These are phyloP conservation scores for Lagenaria siceraria DNA, from an alignment of 306 rosid genomes.

Conservation along the genomic window DNA sequence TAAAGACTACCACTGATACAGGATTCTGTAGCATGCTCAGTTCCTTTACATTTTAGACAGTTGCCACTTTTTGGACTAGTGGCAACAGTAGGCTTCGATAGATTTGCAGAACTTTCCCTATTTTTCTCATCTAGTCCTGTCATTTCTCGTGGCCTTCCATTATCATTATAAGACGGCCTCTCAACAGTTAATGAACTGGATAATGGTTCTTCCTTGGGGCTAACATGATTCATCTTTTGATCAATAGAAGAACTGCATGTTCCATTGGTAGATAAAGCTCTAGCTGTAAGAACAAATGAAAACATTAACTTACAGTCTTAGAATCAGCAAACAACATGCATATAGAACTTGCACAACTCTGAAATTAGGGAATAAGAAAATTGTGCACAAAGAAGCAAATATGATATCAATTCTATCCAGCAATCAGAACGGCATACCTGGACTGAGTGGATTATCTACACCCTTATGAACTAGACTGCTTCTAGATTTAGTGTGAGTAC, in stretches of 20 bases:
- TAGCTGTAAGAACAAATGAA: slow-evolving; percentile 20
- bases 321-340: slow-evolving; percentile 6
- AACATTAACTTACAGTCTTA: background rate
- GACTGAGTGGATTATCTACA: slow-evolving; percentile 35
- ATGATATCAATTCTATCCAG: slow-evolving; percentile 4
- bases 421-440: slow-evolving; percentile 33
- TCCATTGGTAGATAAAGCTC: slow-evolving; percentile 20
- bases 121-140: slow-evolving; percentile 32
- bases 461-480: slow-evolving; percentile 35
- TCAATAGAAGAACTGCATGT: slow-evolving; percentile 18
- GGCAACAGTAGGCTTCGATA: slow-evolving; percentile 20
- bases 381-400: slow-evolving; percentile 6
- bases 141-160: slow-evolving; percentile 34
- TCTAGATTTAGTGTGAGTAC: slow-evolving; percentile 28
- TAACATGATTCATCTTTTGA: slow-evolving; percentile 16
- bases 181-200: slow-evolving; percentile 24
- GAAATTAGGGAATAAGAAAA: background rate
- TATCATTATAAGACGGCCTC: slow-evolving; percentile 19
- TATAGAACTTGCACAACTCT: slow-evolving; percentile 2
- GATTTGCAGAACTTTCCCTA: slow-evolving; percentile 32
- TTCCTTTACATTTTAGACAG: slow-evolving; percentile 54
- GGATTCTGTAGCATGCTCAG: slow-evolving; percentile 44
- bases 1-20: slow-evolving; percentile 27
- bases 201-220: slow-evolving; percentile 27
- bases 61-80: slow-evolving; percentile 28